Base-by-base conservation (phyloP, 1,284 basidiomycete species). In the Albatrellus sp. region DNA sequence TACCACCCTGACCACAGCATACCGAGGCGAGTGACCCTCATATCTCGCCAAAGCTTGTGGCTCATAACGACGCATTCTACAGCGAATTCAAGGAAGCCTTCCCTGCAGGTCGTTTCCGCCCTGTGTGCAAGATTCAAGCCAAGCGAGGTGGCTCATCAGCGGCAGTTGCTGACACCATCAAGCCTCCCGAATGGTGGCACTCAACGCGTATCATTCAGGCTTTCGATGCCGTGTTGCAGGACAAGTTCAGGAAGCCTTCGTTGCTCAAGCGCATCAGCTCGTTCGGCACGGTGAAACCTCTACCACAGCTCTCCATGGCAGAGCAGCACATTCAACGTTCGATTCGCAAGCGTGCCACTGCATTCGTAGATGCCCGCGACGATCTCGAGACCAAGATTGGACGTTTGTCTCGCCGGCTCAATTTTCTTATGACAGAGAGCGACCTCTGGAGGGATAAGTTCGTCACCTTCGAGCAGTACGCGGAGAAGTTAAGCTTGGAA, bases 61-160 rank as follows among this genome's bases (percentile, higher is more conserved):
- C 40, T 44, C 24, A 28, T 17, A 35, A 50, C 14, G 30, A 33
- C 12, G 40, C 20, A 31, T 31, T 36, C 36, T 5, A 3, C 52
- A 86, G 84, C 49, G 93, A 97, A 61, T 89, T 94, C 68, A 91
- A 92, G 58, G 89, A 96, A 57, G 90, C 93, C 2, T 97, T 94
- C 67, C 91, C 93, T 3, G 87, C 84, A 2, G 90, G 91, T 40
- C 74, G 86, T 41, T 90, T 90, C 67, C 68, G 81, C 38, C 84
- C 84, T 10, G 75, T 83, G 35, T 90, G 82, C 69, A 87, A 84
- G 60, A 89, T 86, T 46, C 82, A 82, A 59, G 83, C 80, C 29
- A 90, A 86, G 64, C 72, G 81, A 43, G 84, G 80, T 29, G 81
- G 76, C 0, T 80, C 82, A n/a, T 82, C 80, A 20, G 72, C 80